phyloP scores from a whole-genome alignment of 345 rosid species.

The Laguncularia racemosa region DNA sequence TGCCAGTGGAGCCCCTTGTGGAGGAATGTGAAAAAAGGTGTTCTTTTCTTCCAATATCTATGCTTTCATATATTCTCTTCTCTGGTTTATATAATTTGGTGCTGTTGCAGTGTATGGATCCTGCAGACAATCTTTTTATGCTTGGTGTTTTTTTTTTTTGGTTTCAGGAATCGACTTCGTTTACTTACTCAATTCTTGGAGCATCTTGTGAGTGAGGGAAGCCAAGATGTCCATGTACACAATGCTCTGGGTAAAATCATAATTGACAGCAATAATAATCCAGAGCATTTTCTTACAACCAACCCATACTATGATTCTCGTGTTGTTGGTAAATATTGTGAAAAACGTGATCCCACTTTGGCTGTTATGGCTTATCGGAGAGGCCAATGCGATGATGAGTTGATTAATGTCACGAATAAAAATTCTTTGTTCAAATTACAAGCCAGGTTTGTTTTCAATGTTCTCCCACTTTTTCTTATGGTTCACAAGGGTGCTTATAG shows the following conservation, averaged over 20 bases:
- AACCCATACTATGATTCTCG: conserved; percentile 45
- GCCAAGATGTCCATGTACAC: conserved; percentile 98
- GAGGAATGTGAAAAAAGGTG: conserved; percentile 49
- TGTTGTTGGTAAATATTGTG: conserved; percentile 50
- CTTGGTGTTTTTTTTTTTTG: conserved; percentile 13
- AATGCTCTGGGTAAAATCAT: conserved; percentile 99
- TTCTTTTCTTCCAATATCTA: conserved; percentile 10
- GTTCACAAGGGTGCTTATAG: conserved; percentile 1
- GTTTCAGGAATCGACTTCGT: conserved; percentile 92
- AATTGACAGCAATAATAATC: conserved; percentile 97
- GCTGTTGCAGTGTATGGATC: too few species aligned
- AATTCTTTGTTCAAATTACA: conserved; percentile 92
- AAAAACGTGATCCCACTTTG: conserved; percentile 98
- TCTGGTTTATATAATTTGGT: conserved; percentile 3
- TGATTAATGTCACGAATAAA: conserved; percentile 92
- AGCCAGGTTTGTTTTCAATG: conserved; percentile 60
- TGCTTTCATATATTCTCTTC: conserved; percentile 22
- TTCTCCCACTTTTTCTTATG: background rate
- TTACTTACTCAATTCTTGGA: conserved; percentile 98
- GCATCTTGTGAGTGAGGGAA: conserved; percentile 99
- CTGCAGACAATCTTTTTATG: conserved; percentile 8
- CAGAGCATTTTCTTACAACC: conserved; percentile 52
- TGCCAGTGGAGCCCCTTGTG: conserved; percentile 45
- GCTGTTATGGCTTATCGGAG: conserved; percentile 97
- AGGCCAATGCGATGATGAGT: conserved; percentile 98